These are phyloP conservation scores for Penstemon newberryi DNA, from an alignment of 257 asterid species.

Conservation along the genomic window DNA sequence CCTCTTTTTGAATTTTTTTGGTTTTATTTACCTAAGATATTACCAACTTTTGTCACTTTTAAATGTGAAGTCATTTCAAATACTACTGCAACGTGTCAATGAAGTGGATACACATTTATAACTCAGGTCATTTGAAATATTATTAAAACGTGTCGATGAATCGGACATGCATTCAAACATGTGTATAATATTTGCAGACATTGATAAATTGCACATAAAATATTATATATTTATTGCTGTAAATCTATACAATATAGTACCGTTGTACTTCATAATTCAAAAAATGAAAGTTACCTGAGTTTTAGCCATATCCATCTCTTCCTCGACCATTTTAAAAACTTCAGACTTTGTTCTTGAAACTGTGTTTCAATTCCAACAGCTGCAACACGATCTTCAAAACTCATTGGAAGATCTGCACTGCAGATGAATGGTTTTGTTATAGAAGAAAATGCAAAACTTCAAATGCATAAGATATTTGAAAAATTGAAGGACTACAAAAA, in stretches of 20 bases:
- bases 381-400: slow-evolving; percentile 96
- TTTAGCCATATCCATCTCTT: slow-evolving; percentile 82
- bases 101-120: too few relatives aligned
- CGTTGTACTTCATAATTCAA: not conserved
- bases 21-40: too few relatives aligned
- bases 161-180: too few relatives aligned
- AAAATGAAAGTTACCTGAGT: slow-evolving; percentile 70
- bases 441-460: slow-evolving; percentile 18
- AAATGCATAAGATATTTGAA: not conserved
- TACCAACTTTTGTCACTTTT: too few relatives aligned
- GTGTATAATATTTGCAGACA: too few relatives aligned
- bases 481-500: not conserved
- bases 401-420: slow-evolving; percentile 99
- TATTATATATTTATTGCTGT: not conserved
- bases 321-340: slow-evolving; percentile 87
- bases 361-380: slow-evolving; percentile 92
- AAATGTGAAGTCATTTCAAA: too few relatives aligned
- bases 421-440: slow-evolving; percentile 50
- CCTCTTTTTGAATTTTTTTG: too few relatives aligned
- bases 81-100: too few relatives aligned
- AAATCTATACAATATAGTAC: slow-evolving; percentile 2
- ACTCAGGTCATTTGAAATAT: too few relatives aligned
- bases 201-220: too few relatives aligned
- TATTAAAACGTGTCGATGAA: too few relatives aligned
- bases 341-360: slow-evolving; percentile 76